Evolutionary conservation across 495 filamentous ascomycete species (phyloP), one percentile per base, ranked within the genome.

Genomic region (Talaromyces ruber): DNA sequence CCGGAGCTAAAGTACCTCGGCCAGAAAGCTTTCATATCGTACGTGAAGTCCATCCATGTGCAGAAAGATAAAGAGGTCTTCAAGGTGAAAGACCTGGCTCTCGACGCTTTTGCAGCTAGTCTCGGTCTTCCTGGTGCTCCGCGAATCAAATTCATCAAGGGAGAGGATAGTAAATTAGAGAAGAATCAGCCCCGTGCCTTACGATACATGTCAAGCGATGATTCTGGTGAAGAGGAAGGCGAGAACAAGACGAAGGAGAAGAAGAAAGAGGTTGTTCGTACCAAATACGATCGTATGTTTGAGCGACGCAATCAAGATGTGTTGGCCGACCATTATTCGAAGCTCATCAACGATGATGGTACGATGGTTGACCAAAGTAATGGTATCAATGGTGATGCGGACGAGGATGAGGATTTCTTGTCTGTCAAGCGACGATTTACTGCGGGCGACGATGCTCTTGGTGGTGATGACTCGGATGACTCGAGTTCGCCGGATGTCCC

Each of bases 261-360:
- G 61, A 79, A 79, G 65, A 81, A 81, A 67, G 89, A 85, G 69
- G 84, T 88, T 73, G 90, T 93, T 6, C 82, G 91, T 51, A 98
- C 94, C 24, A 97, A 94, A 72, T 93, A 93, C 69, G 90, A 98
- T 68, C 90, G 92, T 62, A 97, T 97, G 92, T 95, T 97, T 67
- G 93, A 97, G 76, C 80, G 94, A 64, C 87, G 86, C 62, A 97
- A 98, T 74, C 92, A 97, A 65, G 91, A 95, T 64, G 86, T 99
- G n/a, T 76, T 99, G 63, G 89, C 94, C 45, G 86, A 86, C 43
- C 95, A 97, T 74, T 98, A 97, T 75, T 84, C 84, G 45, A 96
- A 91, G 65, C 82, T 98, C 59, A 82, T 97, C 65, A 85, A 82
- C 60, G 85, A 89, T 51, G 86, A 86, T 56, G 82, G 79, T 18